Evolutionary conservation across 2,329 filamentous ascomycete species (phyloP).

Genomic region (Ophiostoma australiae): DNA sequence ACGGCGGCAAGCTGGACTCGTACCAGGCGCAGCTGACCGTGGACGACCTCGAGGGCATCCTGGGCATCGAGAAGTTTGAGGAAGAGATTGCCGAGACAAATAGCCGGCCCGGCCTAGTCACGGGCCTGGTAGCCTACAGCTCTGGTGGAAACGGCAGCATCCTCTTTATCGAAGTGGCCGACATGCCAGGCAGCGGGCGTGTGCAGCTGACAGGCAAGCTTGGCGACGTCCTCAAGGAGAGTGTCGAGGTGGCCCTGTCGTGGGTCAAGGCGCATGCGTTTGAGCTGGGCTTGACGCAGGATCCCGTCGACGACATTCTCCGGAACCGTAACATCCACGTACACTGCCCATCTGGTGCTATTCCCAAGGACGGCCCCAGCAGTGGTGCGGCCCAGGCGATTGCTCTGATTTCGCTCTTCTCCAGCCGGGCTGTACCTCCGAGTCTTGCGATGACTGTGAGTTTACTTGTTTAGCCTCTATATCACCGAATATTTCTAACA

Average conservation of each 20-base stretch:
- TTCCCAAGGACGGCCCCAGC: conserved; percentile 84
- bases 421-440: conserved; percentile 77
- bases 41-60: conserved; percentile 79
- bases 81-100: conserved; percentile 90
- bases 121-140: conserved; percentile 90
- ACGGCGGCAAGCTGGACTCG: conserved; percentile 59
- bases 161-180: conserved; percentile 94
- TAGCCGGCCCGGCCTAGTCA: conserved; percentile 83
- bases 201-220: conserved; percentile 96
- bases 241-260: conserved; percentile 87
- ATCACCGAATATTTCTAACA: conserved; percentile 11
- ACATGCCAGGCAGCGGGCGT: conserved; percentile 88
- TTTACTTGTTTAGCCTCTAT: conserved; percentile 31
- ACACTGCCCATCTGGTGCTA: conserved; percentile 89
- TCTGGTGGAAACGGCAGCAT: conserved; percentile 91
- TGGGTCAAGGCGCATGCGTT: conserved; percentile 98
- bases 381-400: conserved; percentile 93
- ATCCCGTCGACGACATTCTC: conserved; percentile 88
- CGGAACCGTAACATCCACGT: conserved; percentile 90
- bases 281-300: conserved; percentile 75
- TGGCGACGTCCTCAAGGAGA: conserved; percentile 94
- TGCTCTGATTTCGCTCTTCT: conserved; percentile 85
- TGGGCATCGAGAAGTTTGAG: conserved; percentile 89
- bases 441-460: conserved; percentile 82
- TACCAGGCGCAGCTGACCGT: conserved; percentile 72